phyloP scores from a whole-genome alignment of 768 basidiomycete genomes.

The Nidula microcarpa region DNA sequence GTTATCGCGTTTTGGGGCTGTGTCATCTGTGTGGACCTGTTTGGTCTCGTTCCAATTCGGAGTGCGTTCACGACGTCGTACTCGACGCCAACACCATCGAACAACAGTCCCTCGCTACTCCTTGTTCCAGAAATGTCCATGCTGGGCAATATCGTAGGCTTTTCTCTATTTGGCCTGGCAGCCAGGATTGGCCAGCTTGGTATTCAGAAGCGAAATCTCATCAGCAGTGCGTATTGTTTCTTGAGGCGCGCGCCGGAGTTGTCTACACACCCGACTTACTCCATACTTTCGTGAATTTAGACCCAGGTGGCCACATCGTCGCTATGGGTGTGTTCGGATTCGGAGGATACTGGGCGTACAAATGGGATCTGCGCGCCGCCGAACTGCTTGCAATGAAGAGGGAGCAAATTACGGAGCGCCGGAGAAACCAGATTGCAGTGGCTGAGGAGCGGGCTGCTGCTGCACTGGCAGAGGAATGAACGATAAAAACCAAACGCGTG shows the following conservation, averaged over 20 bases:
- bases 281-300: constrained; percentile 30
- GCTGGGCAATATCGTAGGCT: constrained; percentile 68
- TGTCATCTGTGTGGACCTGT: constrained; percentile 25
- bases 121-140: constrained; percentile 48
- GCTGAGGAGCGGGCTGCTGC: no score
- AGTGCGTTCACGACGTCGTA: background rate
- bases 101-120: background rate
- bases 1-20: constrained; percentile 31
- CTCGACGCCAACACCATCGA: background rate
- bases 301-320: constrained; percentile 67
- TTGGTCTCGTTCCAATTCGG: constrained; percentile 14
- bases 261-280: background rate
- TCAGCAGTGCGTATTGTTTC: constrained; percentile 61
- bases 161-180: constrained; percentile 79
- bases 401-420: constrained; percentile 50
- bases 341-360: constrained; percentile 72
- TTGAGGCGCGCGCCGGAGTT: background rate
- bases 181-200: constrained; percentile 84
- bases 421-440: constrained; percentile 32
- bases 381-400: constrained; percentile 64
- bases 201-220: constrained; percentile 76
- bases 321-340: constrained; percentile 70
- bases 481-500: no score
- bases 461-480: no score
- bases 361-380: constrained; percentile 60